phyloP scores from a whole-genome alignment of 768 basidiomycete genomes.

The Cubamyces lactineus region DNA sequence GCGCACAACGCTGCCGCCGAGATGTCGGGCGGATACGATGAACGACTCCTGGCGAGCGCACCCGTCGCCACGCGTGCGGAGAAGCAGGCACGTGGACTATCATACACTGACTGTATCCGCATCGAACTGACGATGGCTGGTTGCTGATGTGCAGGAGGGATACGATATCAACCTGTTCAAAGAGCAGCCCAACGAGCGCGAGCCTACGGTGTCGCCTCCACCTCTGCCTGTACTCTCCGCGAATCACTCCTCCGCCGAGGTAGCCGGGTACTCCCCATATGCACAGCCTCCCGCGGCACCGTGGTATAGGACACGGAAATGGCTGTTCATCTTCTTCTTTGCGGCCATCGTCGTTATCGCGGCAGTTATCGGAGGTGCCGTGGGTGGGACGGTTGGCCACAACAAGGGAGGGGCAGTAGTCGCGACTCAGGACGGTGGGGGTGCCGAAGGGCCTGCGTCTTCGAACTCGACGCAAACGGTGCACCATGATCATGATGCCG shows the following conservation, averaged over 20 bases:
- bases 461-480: neutral
- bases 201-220: slow-evolving; percentile 26
- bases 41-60: slow-evolving; percentile 33
- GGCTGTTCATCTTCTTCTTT: slow-evolving; percentile 44
- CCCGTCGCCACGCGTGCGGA: slow-evolving; percentile 36
- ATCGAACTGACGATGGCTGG: neutral
- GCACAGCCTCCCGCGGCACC: slow-evolving; percentile 30
- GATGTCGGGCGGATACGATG: slow-evolving; percentile 34
- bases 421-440: neutral
- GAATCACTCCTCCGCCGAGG: slow-evolving; percentile 31
- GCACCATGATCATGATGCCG: neutral
- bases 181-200: slow-evolving; percentile 23
- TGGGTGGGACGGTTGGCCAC: slow-evolving; percentile 51
- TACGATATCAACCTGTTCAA: slow-evolving; percentile 53
- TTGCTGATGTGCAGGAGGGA: slow-evolving; percentile 46
- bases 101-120: neutral
- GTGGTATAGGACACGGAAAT: slow-evolving; percentile 55
- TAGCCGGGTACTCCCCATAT: slow-evolving; percentile 21
- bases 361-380: slow-evolving; percentile 60
- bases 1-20: slow-evolving; percentile 10
- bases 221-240: slow-evolving; percentile 22
- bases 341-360: slow-evolving; percentile 47
- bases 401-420: slow-evolving; percentile 13
- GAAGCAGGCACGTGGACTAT: slow-evolving; percentile 33
- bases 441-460: neutral